Base-by-base conservation (phyloP, 352 stramenopile genomes). In the Phytophthora hibernalis region DNA sequence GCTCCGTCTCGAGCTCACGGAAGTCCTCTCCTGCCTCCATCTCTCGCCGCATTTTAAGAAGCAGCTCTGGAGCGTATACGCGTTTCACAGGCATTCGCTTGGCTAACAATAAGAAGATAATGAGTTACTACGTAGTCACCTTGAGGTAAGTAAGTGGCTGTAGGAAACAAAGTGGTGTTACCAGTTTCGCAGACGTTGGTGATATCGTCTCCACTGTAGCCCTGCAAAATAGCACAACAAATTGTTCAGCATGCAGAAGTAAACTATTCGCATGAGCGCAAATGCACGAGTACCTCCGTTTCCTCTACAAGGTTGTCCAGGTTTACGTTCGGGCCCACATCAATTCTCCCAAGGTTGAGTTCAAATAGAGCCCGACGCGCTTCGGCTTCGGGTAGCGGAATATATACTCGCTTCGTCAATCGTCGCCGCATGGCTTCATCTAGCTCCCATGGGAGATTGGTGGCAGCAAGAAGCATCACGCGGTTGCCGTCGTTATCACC, bases 371-470 rank as follows among this genome's bases (percentile, higher is more conserved):
- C 76, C 22, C 70, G 77, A 18, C 89, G 79, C 0, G 84, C 85
- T 49, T 87, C 72, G 7, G 76, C 69, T 52, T 82, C 65, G 1
- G 83, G 82, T 13, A 92, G 54, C 4, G 83, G 78, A 11, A 92
- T 89, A 43, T 92, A 99, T 5, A 99, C 95, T 30, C 96, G 81
- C 69, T 99, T 99, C 33, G 98, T 98, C 30, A 99, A 79, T 30
- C 97, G 83, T 8, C 97, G 79, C 3, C 96, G 82, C 65, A 99
- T 95, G 3, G 97, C 97, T 68, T 98, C 87, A 68, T 99, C 97
- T 7, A 99, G 68, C 40, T 99, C 95, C 97, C 97, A 99, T 24
- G 97, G 97, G 15, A 98, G 72, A 72, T 99, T 99, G 2, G 93
- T 99, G 2, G 97, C 97, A 15, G 93, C 97, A 31, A 99, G 78